Evolutionary conservation across 805 yeast genomes (phyloP).

Genomic region (Tetrapisispora taiwanensis): DNA sequence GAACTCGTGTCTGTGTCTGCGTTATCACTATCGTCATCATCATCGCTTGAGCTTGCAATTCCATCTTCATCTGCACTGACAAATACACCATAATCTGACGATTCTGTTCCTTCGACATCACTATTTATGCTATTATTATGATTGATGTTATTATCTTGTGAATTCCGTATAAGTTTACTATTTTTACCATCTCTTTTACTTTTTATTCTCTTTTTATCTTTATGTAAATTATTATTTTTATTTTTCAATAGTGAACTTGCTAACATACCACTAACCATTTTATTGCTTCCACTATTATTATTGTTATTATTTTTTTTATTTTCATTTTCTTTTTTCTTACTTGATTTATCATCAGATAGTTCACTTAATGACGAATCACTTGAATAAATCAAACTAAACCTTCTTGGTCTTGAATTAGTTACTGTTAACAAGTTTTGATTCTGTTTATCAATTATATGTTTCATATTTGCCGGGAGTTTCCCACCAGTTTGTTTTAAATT

Average conservation of each 20-base stretch:
- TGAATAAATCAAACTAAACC: conserved; percentile 37
- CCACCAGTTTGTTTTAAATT: conserved; percentile 10
- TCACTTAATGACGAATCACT: conserved; percentile 34
- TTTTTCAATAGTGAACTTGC: background rate
- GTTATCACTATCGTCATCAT: conserved; percentile 32
- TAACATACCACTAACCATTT: conserved; percentile 1
- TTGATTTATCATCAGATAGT: conserved; percentile 24
- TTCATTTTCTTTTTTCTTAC: conserved; percentile 5
- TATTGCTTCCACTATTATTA: conserved; percentile 5
- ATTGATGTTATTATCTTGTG: conserved; percentile 2
- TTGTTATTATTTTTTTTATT: conserved; percentile 9
- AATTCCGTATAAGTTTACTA: conserved; percentile 31
- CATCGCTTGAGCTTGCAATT: conserved; percentile 13
- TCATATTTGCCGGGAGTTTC: conserved; percentile 3
- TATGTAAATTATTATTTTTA: background rate
- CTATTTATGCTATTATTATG: background rate
- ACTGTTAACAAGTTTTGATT: background rate
- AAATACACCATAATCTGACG: conserved; percentile 19
- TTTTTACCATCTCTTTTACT: conserved; percentile 22
- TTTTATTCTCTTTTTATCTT: conserved; percentile 9
- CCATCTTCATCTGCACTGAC: conserved; percentile 28
- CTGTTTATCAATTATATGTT: background rate
- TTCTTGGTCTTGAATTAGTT: conserved; percentile 26
- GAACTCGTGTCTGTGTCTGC: conserved; percentile 41
- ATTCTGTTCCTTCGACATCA: conserved; percentile 16